Percentiles rank a stretch among this genome's conserved stretches.
Conservation (phyloP, 1,284 basidiomycete species). For the Exobasidium cylindrosporum region DNA sequence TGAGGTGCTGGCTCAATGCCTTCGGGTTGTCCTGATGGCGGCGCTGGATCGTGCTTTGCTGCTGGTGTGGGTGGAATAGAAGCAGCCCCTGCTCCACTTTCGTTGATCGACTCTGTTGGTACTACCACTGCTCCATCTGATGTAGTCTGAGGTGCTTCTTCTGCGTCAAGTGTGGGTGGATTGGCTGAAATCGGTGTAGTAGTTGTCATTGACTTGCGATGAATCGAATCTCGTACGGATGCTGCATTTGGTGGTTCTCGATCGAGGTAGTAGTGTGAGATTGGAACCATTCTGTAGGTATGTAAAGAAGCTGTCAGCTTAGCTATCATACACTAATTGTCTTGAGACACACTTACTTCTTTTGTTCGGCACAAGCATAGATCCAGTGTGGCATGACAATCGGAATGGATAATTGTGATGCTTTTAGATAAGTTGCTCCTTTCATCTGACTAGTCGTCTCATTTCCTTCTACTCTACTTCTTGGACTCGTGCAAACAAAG, state of each 20-base stretch:
- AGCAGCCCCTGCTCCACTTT: not conserved
- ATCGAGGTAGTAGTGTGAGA: constrained; percentile 50
- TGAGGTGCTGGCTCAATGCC: not conserved
- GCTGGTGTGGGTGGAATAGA: constrained; percentile 8
- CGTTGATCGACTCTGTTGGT: not conserved
- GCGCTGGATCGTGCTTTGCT: not conserved
- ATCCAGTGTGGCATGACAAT: constrained; percentile 54
- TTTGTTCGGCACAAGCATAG: constrained; percentile 49
- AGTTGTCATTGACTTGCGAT: not conserved
- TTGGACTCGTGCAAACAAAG: constrained; percentile 43
- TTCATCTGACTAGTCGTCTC: constrained; percentile 11
- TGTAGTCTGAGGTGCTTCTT: not conserved
- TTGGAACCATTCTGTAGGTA: constrained; percentile 45
- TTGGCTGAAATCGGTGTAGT: not conserved
- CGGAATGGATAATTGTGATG: constrained; percentile 51
- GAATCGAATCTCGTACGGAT: constrained; percentile 20
- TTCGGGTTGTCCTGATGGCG: not conserved
- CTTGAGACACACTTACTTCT: constrained; percentile 27
- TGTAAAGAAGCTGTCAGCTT: constrained; percentile 1
- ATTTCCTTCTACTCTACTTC: constrained; percentile 26
- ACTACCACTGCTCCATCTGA: constrained; percentile 3
- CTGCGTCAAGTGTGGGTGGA: not conserved
- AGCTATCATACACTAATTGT: not conserved
- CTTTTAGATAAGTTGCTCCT: constrained; percentile 35
- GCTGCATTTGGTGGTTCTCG: constrained; percentile 46